Base-by-base conservation (phyloP, 768 basidiomycete genomes). In the Xerocomus spinulosus region DNA sequence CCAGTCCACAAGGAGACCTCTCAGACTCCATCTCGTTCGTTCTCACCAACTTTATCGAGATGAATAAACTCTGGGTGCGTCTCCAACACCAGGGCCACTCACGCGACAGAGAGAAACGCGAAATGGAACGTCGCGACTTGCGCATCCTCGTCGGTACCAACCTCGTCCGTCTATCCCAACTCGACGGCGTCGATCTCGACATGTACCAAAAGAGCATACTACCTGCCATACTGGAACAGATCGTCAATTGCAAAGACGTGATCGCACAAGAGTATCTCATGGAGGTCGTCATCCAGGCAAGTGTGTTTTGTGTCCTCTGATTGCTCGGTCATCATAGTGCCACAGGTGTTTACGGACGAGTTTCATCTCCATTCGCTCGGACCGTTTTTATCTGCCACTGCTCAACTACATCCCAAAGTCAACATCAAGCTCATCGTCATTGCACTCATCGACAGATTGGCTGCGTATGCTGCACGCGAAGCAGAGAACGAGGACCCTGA, bases 41-140 rank as follows among this genome's bases (percentile, higher is more conserved):
- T 33, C 77, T 99, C 50, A 97, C 93, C 51, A 98, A 98, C 68
- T 98, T 99, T 61, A 92, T 99, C 64, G 96, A 99, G 64, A 99
- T 98, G 95, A 98, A 98, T 78, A 99, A 98, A 66, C 83, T 98
- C 20, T 98, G 96, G 96, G 95, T 99, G 3, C 89, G 96, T 33
- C 77, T 98, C 10, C 96, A 98, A 67, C 96, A 99, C 61, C 91
- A 95, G 61, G 96, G 95, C 0, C 94, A 98, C 61, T 96, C 93
- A 2, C 81, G 92, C 39, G 96, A 99, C 66, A 83, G 94, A 44
- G 96, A 99, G 66, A 96, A 96, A 68, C 87, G 96, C 44, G 96
- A 98, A 67, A 74, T 95, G 75, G 96, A 99, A 63, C 85, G 96
- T 25, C 83, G 87, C 50, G 96, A 99, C 57, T 72, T 99, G 44